Conservation (phyloP, 371 early-diverging fungal genomes). For the Thermomucor indicae-seudaticae region DNA sequence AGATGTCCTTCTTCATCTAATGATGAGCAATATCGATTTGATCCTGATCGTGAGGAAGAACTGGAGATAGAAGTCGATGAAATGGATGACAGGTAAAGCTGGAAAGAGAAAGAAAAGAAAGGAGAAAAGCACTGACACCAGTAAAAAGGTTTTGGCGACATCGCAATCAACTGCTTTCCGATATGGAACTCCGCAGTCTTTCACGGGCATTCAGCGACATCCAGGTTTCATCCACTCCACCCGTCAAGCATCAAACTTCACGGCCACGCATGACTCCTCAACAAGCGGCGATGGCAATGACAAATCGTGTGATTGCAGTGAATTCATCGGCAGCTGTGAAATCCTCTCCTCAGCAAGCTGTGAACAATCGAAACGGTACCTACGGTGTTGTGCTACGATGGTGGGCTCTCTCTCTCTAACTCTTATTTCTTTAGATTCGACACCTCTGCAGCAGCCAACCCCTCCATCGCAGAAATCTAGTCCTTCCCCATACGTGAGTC, state of each 20-base stretch:
- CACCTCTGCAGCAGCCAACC: slow-evolving; percentile 6
- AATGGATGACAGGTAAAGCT: slow-evolving; percentile 33
- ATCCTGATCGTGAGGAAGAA: too few relatives aligned
- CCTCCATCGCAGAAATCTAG: slow-evolving; percentile 6
- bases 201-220: slow-evolving; percentile 6
- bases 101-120: slow-evolving; percentile 5
- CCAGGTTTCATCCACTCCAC: slow-evolving; percentile 7
- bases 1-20: neutral
- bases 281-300: slow-evolving; percentile 38
- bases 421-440: too few relatives aligned
- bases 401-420: too few relatives aligned
- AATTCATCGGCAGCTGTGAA: slow-evolving; percentile 39
- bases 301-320: slow-evolving; percentile 38
- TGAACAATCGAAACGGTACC: neutral
- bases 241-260: slow-evolving; percentile 14
- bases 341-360: neutral
- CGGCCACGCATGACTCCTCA: slow-evolving; percentile 31
- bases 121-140: neutral
- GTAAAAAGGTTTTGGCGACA: slow-evolving; percentile 38
- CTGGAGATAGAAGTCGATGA: slow-evolving; percentile 20
- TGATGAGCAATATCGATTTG: too few relatives aligned
- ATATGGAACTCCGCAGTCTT: slow-evolving; percentile 48
- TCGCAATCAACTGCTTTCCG: slow-evolving; percentile 41
- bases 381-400: neutral
- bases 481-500: neutral